Conservation (phyloP, 1,139 yeast genomes). For the Tardiomyces depauwii region DNA sequence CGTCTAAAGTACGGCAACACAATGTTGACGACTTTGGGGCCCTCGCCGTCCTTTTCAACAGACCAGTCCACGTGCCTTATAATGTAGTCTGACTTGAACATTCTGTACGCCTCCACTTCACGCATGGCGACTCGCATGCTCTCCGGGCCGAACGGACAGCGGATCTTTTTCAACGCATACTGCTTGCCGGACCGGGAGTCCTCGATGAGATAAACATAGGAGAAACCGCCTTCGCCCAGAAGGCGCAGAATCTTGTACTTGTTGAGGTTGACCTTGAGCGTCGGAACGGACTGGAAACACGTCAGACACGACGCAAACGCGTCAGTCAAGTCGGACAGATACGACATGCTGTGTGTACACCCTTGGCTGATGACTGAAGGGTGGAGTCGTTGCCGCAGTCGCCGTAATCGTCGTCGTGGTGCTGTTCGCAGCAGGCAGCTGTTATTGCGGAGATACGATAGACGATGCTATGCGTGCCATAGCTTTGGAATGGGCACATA, state of each 20-base stretch:
- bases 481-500: too few species aligned
- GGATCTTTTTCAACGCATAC: constrained; percentile 73
- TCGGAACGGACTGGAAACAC: constrained; percentile 29
- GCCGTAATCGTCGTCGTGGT: too few species aligned
- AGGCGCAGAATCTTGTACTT: constrained; percentile 43
- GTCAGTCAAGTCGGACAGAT: background rate
- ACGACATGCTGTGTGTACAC: constrained; percentile 2
- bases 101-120: constrained; percentile 66
- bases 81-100: constrained; percentile 56
- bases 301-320: constrained; percentile 25
- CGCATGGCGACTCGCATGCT: constrained; percentile 61
- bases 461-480: too few species aligned
- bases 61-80: constrained; percentile 61
- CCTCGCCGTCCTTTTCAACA: constrained; percentile 63
- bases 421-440: too few species aligned
- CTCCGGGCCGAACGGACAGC: constrained; percentile 80
- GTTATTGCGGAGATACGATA: too few species aligned
- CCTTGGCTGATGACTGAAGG: too few species aligned
- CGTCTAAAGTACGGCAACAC: constrained; percentile 63
- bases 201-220: constrained; percentile 76
- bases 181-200: constrained; percentile 35
- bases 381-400: too few species aligned
- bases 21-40: constrained; percentile 66
- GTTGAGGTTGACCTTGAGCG: constrained; percentile 24
- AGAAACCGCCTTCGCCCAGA: constrained; percentile 84